Base-by-base conservation (phyloP, 139 green algal species). In the Nannochloris sp. region DNA sequence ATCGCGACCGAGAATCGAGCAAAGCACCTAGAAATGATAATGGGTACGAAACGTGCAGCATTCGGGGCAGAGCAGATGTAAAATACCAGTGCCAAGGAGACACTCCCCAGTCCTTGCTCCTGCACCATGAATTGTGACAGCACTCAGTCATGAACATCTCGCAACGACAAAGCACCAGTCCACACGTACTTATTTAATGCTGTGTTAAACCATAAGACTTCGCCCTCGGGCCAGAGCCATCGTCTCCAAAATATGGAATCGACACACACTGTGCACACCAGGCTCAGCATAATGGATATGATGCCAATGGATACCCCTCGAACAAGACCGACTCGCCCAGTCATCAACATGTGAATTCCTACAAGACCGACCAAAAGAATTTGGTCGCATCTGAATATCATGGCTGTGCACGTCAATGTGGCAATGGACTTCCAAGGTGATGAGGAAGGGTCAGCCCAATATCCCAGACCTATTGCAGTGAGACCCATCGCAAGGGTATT, bases 161-260 rank as follows among this genome's bases (percentile, higher is more conserved):
- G 14, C 10, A 4, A 37, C 53, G 18, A 10, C 48, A 63, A 87
- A 50, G 14, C 14, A 50, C 79, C 16, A 1, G 16, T 19, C 16
- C 4, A 50, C 14, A 19, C 44, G 5, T 50, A 50, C 46, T 75
- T 84, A 64, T 89, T 85, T 2, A 80, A 53, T 48, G 72, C 73
- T 3, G 84, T 90, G 73, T 95, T 95, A 81, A 95, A 95, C 57
- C 72, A 86, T 3, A 95, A 71, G 18, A 95, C 88, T 55, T 81
- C 74, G 4, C 81, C 77, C 70, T 95, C 88, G 12, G 87, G 87
- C 87, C 87, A 95, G 23, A 94, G 36, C 71, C 53, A 75, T 18
- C 84, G 67, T 19, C 68, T 27, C 87, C 88, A 95, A 15, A 92
- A 59, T 11, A 70, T 23, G 12, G 84, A 91, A 63, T 95, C 86